Evolutionary conservation across 768 basidiomycete genomes (phyloP).

Genomic region (Russula griseocarnosa): DNA sequence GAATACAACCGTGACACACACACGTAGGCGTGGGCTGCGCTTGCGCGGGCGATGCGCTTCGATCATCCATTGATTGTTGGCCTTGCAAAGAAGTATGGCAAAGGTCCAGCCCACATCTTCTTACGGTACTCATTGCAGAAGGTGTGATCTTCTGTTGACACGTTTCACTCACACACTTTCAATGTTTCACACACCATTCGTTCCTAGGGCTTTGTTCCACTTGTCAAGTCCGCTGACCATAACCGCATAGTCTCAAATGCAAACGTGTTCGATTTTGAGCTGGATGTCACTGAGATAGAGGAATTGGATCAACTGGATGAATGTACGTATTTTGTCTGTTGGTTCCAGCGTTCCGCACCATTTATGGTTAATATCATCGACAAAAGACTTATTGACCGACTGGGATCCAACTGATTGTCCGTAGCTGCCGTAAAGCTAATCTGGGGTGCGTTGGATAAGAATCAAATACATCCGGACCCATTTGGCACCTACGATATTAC

Average conservation of each 20-base stretch:
- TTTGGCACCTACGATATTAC: neutral
- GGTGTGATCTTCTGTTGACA: slow-evolving; percentile 36
- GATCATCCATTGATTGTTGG: slow-evolving; percentile 48
- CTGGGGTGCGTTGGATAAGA: neutral
- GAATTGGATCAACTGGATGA: slow-evolving; percentile 52
- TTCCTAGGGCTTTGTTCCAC: slow-evolving; percentile 51
- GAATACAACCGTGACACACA: neutral
- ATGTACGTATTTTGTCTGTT: slow-evolving; percentile 37
- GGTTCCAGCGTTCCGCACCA: neutral
- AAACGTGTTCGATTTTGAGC: slow-evolving; percentile 60
- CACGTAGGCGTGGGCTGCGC: slow-evolving; percentile 67
- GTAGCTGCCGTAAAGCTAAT: slow-evolving; percentile 24
- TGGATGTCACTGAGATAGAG: slow-evolving; percentile 47
- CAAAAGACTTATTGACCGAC: slow-evolving; percentile 42
- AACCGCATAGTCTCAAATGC: slow-evolving; percentile 54
- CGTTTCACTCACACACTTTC: neutral
- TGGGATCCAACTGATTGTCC: slow-evolving; percentile 41
- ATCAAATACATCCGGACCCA: neutral
- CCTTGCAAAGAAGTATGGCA: slow-evolving; percentile 48
- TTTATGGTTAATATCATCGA: neutral
- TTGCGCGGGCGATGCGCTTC: slow-evolving; percentile 65
- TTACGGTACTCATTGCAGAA: slow-evolving; percentile 78
- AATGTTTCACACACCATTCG: neutral
- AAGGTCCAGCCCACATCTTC: slow-evolving; percentile 55
- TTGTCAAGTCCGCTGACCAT: slow-evolving; percentile 59